Percentiles rank a stretch among this genome's conserved stretches.
These are phyloP conservation scores for Colletotrichum sp. DNA, from an alignment of 2,329 filamentous ascomycete genomes.

Conservation along the genomic window DNA sequence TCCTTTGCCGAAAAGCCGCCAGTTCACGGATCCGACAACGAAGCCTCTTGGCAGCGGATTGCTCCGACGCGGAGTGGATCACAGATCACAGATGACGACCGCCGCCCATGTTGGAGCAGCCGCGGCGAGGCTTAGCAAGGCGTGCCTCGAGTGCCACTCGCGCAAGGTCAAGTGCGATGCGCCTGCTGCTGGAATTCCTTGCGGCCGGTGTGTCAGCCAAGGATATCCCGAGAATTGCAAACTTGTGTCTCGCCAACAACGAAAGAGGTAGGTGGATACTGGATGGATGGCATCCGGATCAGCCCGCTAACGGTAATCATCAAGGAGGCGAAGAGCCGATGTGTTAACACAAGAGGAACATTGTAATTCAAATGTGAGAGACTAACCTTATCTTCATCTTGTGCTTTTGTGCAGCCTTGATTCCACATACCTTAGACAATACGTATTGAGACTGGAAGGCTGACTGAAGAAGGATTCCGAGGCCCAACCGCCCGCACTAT, in stretches of 20 bases:
- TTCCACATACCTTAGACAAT: background rate
- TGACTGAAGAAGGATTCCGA: background rate
- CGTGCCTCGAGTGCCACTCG: background rate
- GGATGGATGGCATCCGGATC: background rate
- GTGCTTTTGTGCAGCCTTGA: background rate
- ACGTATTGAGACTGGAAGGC: background rate
- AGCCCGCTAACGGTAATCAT: rapidly evolving
- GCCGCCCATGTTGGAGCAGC: background rate
- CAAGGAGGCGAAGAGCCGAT: background rate
- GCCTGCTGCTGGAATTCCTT: background rate
- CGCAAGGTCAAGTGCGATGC: background rate
- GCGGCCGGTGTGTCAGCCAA: background rate
- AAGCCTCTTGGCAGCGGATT: background rate
- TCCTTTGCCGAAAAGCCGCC: background rate
- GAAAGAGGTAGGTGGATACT: background rate
- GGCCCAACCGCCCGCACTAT: too few relatives aligned
- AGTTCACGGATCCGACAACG: background rate
- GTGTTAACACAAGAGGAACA: background rate
- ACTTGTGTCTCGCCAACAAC: background rate
- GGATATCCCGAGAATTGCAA: background rate
- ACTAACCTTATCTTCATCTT: background rate
- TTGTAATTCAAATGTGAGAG: background rate
- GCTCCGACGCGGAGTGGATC: background rate
- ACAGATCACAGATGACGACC: background rate
- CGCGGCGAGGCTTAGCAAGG: background rate